Evolutionary conservation across 106 monocot species (phyloP).

Genomic region (Iris macrosiphon): DNA sequence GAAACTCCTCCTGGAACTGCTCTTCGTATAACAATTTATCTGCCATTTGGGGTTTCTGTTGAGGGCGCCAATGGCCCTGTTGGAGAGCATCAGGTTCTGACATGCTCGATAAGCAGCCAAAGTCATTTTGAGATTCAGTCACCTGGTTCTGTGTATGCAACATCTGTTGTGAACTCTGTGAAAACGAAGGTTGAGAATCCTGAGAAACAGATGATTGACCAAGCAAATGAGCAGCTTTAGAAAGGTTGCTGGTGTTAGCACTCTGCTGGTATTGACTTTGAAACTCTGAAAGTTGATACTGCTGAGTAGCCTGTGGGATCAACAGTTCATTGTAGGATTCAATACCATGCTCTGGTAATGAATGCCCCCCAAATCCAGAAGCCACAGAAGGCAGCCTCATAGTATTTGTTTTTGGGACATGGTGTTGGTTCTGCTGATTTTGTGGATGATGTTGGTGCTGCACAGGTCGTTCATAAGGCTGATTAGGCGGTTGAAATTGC

Average conservation of each 20-base stretch:
- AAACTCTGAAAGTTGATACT: slow-evolving; percentile 46
- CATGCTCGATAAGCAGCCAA: slow-evolving; percentile 32
- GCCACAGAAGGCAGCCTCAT: slow-evolving; percentile 30
- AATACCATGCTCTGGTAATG: slow-evolving; percentile 34
- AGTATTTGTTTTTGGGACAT: slow-evolving; percentile 25
- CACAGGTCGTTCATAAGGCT: slow-evolving; percentile 30
- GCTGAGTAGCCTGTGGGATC: slow-evolving; percentile 27
- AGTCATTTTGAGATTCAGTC: slow-evolving; percentile 42
- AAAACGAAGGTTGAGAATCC: slow-evolving; percentile 29
- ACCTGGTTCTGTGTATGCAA: slow-evolving; percentile 23
- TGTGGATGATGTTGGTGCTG: slow-evolving; percentile 35
- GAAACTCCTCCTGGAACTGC: slow-evolving; percentile 53
- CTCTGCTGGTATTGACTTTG: slow-evolving; percentile 42
- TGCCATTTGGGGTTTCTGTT: slow-evolving; percentile 28
- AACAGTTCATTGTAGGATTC: slow-evolving; percentile 34
- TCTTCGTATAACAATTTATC: slow-evolving; percentile 31
- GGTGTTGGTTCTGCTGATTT: slow-evolving; percentile 33
- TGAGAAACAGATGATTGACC: slow-evolving; percentile 39
- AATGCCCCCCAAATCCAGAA: slow-evolving; percentile 36
- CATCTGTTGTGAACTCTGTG: slow-evolving; percentile 40
- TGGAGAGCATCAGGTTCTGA: slow-evolving; percentile 33
- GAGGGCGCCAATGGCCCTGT: slow-evolving; percentile 47
- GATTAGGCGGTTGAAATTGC: slow-evolving; percentile 43
- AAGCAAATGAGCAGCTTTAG: slow-evolving; percentile 27
- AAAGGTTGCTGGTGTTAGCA: slow-evolving; percentile 16